Evolutionary conservation across 2,329 filamentous ascomycete genomes (phyloP), one percentile per base, ranked within the genome.

Genomic region (Trichoderma semiorbis): DNA sequence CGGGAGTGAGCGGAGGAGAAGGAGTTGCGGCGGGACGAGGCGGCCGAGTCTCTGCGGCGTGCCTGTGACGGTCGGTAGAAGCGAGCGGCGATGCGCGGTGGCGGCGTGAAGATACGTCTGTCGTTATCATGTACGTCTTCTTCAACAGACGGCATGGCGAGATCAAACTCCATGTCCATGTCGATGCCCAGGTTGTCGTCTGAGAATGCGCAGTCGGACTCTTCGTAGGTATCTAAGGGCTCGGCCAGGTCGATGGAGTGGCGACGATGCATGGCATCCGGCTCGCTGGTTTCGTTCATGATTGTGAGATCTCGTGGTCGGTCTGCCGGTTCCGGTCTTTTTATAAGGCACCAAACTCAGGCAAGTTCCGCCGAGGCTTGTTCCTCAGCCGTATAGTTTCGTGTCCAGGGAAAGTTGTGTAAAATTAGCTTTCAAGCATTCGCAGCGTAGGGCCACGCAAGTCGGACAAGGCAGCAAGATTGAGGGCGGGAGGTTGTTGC

Each of bases 1-100:
- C 90, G 89, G 18, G 91, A 93, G 72, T 93, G 92, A 28, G 86
- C 89, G 1, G 92, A 95, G 5, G 92, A 94, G 34, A 94, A 88
- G 71, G 92, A 94, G 81, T 94, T 94, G 73, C 92, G 90, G 75
- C 92, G 91, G 34, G 92, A 94, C 2, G 92, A 94, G 28, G 92
- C 89, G 16, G 92, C 92, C 28, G 92, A 94, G 71, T 91, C 91
- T 80, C 91, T 93, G 76, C 91, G 90, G 75, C 91, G 90, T 74
- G 85, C 87, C 75, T 89, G 89, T 5, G 85, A 88, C 43, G 87
- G 88, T 73, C 90, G 88, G 81, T 93, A 93, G 84, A 95, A 93
- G 74, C 92, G 91, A 69, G 92, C 92, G 76, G 92, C 92, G 78
- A 95, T 91, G 78, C 90, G 91, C 34, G 92, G 90, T 68, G 93